Evolutionary conservation across 2,329 filamentous ascomycete species (phyloP).

Genomic region (Chrysoporthe puriensis): DNA sequence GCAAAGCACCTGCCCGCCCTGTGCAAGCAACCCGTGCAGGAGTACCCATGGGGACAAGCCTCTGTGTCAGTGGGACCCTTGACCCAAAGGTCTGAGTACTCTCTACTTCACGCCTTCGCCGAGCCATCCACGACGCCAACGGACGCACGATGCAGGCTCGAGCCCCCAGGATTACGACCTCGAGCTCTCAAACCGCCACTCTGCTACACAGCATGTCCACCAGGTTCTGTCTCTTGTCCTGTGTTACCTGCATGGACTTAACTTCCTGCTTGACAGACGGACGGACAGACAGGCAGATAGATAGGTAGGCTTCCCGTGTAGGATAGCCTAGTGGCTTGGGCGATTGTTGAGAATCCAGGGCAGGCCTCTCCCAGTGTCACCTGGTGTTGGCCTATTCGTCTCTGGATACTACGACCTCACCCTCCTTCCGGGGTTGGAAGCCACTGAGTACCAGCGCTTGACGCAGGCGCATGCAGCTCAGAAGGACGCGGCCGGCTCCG

Average conservation of each 20-base stretch:
- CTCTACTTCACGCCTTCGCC: conserved; percentile 1
- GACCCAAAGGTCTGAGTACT: background rate
- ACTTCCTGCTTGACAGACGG: background rate
- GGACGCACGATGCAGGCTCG: conserved; percentile 8
- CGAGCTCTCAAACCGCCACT: conserved; percentile 14
- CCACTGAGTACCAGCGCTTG: background rate
- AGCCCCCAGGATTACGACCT: background rate
- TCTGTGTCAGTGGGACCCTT: conserved; percentile 1
- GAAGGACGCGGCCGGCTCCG: background rate
- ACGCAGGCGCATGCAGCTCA: conserved; percentile 5
- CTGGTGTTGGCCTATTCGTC: conserved; percentile 3
- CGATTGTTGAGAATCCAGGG: conserved; percentile 6
- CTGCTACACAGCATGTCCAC: conserved; percentile 16
- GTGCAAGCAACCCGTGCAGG: conserved; percentile 5
- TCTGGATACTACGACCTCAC: conserved; percentile 1
- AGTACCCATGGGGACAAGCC: background rate
- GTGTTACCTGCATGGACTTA: conserved; percentile 7
- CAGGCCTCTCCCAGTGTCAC: conserved; percentile 7
- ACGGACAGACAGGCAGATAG: background rate
- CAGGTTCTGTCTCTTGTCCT: conserved; percentile 1
- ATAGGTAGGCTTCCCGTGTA: background rate
- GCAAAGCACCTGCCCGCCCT: conserved; percentile 11
- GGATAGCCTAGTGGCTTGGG: background rate
- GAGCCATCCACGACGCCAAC: conserved; percentile 14
- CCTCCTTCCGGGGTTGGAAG: background rate